Evolutionary conservation across 108 stramenopile species (phyloP), one percentile per base, ranked within the genome.

Genomic region (Skeletonema menzelii): DNA sequence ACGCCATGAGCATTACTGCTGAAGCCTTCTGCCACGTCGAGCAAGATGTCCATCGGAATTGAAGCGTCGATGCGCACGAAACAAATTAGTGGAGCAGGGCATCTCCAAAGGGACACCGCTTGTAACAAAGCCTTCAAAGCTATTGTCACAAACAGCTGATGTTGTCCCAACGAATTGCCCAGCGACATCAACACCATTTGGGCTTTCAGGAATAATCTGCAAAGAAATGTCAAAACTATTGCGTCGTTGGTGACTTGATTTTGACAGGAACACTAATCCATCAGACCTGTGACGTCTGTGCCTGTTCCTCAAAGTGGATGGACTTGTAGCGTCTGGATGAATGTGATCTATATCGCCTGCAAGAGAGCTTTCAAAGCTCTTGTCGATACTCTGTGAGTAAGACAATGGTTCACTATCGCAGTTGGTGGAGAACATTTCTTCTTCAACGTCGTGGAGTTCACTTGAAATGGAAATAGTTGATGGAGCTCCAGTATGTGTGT

Each of bases 351-450:
- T 53, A 22, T 24, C 49, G 22, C 22, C 49, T 20, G 49, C 49
- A 24, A 53, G 49, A 22, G 22, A 53, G 22, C 49, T 53, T 53
- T 53, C 49, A 53, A 53, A 53, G 20, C 49, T 53, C 49, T 53
- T 53, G 20, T 53, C 49, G 22, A 53, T n/a, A 19, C 44, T 46
- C 17, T 46, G 22, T 22, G 49, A 53, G 49, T 53, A 53, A 22
- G 49, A 53, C 49, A 53, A 22, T 0, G 19, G 22, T 22, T 53
- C 49, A 53, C 2, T 22, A 53, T 53, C 22, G 49, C 24, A 22
- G 49, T 15, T 42, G 40, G 15, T 42, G 15, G 14, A 42, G 15
- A 15, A n/a, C 5, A 22, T 10, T 53, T 53, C 22, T 53, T 53
- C 49, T 0, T 53, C 49, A 53, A 22, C 22, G 24, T 53, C 22